These are phyloP conservation scores for Tolypocladium cylindrosporum DNA, from an alignment of 2,329 filamentous ascomycete species.

Conservation along the genomic window DNA sequence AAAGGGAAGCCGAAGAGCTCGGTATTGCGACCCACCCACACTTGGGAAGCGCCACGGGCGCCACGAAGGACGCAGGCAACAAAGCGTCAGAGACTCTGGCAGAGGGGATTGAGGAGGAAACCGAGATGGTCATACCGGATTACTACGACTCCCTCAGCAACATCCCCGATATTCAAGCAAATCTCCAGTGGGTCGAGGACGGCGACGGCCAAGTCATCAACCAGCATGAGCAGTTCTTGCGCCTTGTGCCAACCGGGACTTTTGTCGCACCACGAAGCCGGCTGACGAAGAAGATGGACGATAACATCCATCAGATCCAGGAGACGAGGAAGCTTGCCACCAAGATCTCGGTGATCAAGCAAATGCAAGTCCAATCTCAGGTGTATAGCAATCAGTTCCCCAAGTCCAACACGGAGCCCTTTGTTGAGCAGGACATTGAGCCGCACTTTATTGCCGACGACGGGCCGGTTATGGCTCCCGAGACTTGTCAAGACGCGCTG, in stretches of 20 bases:
- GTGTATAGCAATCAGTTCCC: constrained; percentile 98
- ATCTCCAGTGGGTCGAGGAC: constrained; percentile 82
- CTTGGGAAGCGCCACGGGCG: constrained; percentile 24
- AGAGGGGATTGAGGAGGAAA: constrained; percentile 87
- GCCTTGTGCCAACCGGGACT: constrained; percentile 61
- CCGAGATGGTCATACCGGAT: constrained; percentile 77
- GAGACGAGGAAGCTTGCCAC: constrained; percentile 92
- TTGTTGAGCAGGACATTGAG: constrained; percentile 76
- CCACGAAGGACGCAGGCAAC: constrained; percentile 36
- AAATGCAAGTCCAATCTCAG: constrained; percentile 98
- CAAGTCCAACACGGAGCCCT: constrained; percentile 86
- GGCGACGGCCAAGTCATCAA: constrained; percentile 82
- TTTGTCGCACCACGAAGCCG: constrained; percentile 69
- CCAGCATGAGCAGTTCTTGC: constrained; percentile 74
- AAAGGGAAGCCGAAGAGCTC: constrained; percentile 54
- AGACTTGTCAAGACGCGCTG: constrained; percentile 72
- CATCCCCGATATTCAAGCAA: constrained; percentile 73
- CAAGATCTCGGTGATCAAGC: constrained; percentile 96
- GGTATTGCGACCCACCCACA: constrained; percentile 26
- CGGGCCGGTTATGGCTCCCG: constrained; percentile 76
- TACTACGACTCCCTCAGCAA: constrained; percentile 86
- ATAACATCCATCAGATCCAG: constrained; percentile 90
- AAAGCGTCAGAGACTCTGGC: constrained; percentile 66
- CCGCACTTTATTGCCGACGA: constrained; percentile 85
- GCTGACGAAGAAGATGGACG: constrained; percentile 71